A percentile compares a stretch with the other conserved stretches of the same genome.
phyloP scores from a whole-genome alignment of 1,284 basidiomycete species.

The Fomitopsis betulina region DNA sequence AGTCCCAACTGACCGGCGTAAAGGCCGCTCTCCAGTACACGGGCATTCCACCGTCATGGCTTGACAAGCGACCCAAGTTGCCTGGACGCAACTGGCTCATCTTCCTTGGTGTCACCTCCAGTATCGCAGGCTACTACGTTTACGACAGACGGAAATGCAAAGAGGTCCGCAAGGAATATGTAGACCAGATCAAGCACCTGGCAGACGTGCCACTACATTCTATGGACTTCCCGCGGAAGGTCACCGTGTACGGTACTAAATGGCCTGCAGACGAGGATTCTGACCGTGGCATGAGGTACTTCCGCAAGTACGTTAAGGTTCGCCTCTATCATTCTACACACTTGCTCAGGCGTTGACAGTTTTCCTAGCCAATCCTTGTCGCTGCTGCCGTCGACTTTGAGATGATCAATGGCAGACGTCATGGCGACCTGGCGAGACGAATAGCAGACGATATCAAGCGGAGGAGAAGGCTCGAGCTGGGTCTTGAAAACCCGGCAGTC shows the following conservation, averaged over 20 bases:
- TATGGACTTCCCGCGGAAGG: constrained; percentile 72
- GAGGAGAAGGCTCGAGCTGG: constrained; percentile 57
- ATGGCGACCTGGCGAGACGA: constrained; percentile 78
- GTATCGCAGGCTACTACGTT: constrained; percentile 69
- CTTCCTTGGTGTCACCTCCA: constrained; percentile 75
- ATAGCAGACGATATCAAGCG: constrained; percentile 71
- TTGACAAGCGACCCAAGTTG: constrained; percentile 72
- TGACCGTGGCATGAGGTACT: constrained; percentile 81
- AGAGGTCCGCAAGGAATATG: constrained; percentile 72
- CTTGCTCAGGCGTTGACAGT: constrained; percentile 7
- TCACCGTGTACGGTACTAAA: constrained; percentile 83
- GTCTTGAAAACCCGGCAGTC: constrained; percentile 52
- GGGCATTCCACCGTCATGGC: constrained; percentile 64
- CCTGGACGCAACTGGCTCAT: constrained; percentile 94
- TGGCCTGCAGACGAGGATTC: constrained; percentile 96
- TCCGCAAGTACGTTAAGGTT: constrained; percentile 96
- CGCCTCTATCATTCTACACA: constrained; percentile 22
- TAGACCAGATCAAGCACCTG: constrained; percentile 75
- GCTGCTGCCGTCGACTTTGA: constrained; percentile 94
- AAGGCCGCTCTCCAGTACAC: constrained; percentile 35
- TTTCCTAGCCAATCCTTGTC: constrained; percentile 80
- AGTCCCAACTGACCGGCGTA: constrained; percentile 26
- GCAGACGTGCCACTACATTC: constrained; percentile 65
- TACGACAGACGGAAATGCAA: constrained; percentile 85
- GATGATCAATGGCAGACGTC: constrained; percentile 75